Percentiles rank a stretch among this genome's conserved stretches.
These are phyloP conservation scores for Gliomastix tumulicola DNA, from an alignment of 2,329 filamentous ascomycete species.

Conservation along the genomic window DNA sequence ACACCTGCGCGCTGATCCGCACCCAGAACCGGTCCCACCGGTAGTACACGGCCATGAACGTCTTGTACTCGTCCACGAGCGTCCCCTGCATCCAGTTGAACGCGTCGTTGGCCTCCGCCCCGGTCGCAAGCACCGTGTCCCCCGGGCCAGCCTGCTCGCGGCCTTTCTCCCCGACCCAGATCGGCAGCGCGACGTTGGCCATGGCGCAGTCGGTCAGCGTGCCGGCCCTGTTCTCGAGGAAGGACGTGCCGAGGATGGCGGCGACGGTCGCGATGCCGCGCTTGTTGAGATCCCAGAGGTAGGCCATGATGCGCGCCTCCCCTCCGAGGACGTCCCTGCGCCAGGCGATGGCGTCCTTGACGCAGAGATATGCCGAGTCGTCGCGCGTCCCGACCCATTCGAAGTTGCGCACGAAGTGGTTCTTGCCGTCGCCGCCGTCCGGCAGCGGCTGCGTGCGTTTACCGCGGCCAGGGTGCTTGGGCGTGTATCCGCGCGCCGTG, in stretches of 20 bases:
- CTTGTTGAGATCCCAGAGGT: slow-evolving; percentile 55
- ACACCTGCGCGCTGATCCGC: slow-evolving; percentile 74
- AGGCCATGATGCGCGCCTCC: slow-evolving; percentile 60
- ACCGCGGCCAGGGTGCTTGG: slow-evolving; percentile 22
- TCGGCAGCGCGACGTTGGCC: slow-evolving; percentile 66
- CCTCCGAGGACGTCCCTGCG: slow-evolving; percentile 63
- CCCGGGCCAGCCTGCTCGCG: slow-evolving; percentile 11
- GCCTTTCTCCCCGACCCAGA: slow-evolving; percentile 29
- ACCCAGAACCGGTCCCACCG: slow-evolving; percentile 61
- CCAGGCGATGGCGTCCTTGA: slow-evolving; percentile 66
- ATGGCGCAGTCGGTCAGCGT: slow-evolving; percentile 62
- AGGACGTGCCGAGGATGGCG: slow-evolving; percentile 57
- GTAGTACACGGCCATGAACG: slow-evolving; percentile 60
- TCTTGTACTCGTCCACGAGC: slow-evolving; percentile 53
- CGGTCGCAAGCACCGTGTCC: slow-evolving; percentile 17
- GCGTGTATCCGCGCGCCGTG: slow-evolving; percentile 71
- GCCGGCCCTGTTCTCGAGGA: slow-evolving; percentile 59
- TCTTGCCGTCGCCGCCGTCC: slow-evolving; percentile 40
- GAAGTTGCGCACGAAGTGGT: slow-evolving; percentile 62
- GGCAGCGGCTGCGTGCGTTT: slow-evolving; percentile 28
- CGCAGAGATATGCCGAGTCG: slow-evolving; percentile 62
- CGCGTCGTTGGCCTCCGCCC: slow-evolving; percentile 24
- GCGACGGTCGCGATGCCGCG: slow-evolving; percentile 57
- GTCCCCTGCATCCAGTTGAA: slow-evolving; percentile 50
- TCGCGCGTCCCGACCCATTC: slow-evolving; percentile 74